Base-by-base conservation (phyloP, 2,329 filamentous ascomycete species). In the Arachnomyces sp. region DNA sequence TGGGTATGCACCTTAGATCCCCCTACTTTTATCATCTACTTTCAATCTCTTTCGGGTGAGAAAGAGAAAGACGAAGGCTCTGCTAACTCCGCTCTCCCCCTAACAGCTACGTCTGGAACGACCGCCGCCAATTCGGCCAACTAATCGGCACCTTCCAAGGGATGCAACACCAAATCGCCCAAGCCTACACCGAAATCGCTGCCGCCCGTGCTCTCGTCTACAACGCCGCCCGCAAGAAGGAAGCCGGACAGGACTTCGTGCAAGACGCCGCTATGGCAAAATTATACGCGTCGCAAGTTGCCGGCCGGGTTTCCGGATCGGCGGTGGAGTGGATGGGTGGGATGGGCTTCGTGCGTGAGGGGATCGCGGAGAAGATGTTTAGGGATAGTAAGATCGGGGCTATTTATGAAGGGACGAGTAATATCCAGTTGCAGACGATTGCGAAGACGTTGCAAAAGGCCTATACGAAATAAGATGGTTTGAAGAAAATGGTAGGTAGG, bases 311-410 rank as follows among this genome's bases (percentile, higher is more conserved):
- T 14, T 84, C 83, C 40, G 81, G 89, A 5, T 75, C 84, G 36
- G 92, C 90, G 0, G 80, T 98, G 18, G 92, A 98, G 69, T 98
- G 92, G 92, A 96, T 96, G 90, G 92, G 92, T 35, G 92, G 92
- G 32, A 96, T 98, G 92, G 92, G 92, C 34, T 98, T 98, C 55
- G 92, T 98, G 12, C 74, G 92, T 33, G 92, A 98, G 65, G 92
- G 92, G 0, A 80, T 95, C 43, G 92, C 92, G 1, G 92, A 98
- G 78, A 98, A 98, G 78, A 95, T 83, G 71, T 98, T 84, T 75
- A 76, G 92, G 34, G 92, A 98, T 63, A 92, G 85, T 74, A 98
- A 96, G 82, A 98, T 98, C 57, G 92, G 92, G 7, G 88, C 88
- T 49, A 96, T 95, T 53, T 95, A 95, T 62, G 90, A 95, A 71